phyloP scores from a whole-genome alignment of 306 rosid species.

The Sphenostylis stenocarpa region DNA sequence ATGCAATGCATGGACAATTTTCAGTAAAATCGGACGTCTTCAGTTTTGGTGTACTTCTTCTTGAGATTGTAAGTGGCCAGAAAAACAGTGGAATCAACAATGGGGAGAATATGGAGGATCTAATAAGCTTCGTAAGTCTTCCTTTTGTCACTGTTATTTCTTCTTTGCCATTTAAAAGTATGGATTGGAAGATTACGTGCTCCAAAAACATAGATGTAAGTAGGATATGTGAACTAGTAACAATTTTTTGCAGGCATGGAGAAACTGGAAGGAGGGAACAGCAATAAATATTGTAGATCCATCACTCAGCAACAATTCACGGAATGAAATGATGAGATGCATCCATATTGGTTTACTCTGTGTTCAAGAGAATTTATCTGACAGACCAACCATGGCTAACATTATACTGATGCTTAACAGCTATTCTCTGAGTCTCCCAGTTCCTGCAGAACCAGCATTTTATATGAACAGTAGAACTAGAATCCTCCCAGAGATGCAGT shows the following conservation, averaged over 20 bases:
- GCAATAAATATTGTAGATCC: not conserved
- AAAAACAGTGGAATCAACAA: not conserved
- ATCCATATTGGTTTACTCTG: slow-evolving; percentile 6
- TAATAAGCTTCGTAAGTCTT: not conserved
- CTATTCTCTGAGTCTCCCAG: not conserved
- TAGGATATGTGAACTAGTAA: not conserved
- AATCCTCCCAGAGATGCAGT: not conserved
- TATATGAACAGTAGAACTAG: not conserved
- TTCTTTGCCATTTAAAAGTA: not conserved
- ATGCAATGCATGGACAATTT: not conserved
- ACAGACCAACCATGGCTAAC: not conserved
- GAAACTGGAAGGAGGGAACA: not conserved
- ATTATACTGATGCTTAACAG: not conserved
- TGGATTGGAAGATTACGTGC: not conserved
- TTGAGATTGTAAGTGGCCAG: not conserved
- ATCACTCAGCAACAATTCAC: not conserved
- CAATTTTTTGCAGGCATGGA: not conserved
- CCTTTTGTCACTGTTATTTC: not conserved
- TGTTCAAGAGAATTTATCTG: not conserved
- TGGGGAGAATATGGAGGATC: not conserved
- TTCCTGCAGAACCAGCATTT: not conserved
- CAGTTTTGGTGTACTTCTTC: not conserved
- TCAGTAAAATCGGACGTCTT: not conserved
- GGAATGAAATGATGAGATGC: not conserved
- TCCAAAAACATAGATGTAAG: too few species aligned